These are phyloP conservation scores for Fagopyrum tataricum DNA, from an alignment of 148 eudicot species.

Conservation along the genomic window DNA sequence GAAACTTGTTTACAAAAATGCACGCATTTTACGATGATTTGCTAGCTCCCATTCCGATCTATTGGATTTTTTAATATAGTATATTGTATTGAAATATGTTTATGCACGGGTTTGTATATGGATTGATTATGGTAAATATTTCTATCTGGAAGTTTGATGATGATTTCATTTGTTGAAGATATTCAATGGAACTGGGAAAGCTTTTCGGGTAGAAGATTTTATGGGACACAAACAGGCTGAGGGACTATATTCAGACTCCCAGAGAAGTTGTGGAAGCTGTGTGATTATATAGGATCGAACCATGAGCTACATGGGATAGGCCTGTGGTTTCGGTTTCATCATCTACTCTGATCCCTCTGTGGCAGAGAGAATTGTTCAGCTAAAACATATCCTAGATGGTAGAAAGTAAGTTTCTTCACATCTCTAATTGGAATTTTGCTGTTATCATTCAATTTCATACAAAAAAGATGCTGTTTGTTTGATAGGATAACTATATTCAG, in stretches of 20 bases:
- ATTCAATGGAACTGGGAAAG: conserved; percentile 82
- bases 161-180: conserved; percentile 25
- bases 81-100: neutral
- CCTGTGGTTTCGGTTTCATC: conserved; percentile 92
- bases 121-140: neutral
- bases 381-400: conserved; percentile 83
- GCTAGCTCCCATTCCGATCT: neutral
- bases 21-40: neutral
- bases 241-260: conserved; percentile 68
- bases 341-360: conserved; percentile 76
- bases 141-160: neutral
- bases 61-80: neutral
- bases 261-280: conserved; percentile 95
- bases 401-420: conserved; percentile 52
- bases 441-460: neutral
- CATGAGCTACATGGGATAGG: conserved; percentile 49
- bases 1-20: neutral
- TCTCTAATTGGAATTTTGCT: neutral
- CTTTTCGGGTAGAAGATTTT: conserved; percentile 93
- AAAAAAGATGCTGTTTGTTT: neutral
- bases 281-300: conserved; percentile 95
- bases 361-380: conserved; percentile 83
- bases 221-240: conserved; percentile 89
- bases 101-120: neutral
- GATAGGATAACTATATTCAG: neutral